Evolutionary conservation across 75 land plant species (phyloP).

Genomic region (Sequoiadendron giganteum): DNA sequence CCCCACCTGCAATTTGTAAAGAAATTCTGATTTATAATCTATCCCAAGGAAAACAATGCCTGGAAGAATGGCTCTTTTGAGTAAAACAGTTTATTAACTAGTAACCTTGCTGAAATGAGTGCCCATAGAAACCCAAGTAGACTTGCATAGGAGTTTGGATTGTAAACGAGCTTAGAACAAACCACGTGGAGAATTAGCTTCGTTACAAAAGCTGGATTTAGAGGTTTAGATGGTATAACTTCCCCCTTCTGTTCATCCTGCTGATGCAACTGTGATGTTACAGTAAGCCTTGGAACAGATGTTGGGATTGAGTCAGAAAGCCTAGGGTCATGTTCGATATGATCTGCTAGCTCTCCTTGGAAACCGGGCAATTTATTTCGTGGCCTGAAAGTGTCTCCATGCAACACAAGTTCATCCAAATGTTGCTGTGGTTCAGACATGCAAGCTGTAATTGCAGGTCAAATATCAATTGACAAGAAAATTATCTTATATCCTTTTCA

Average conservation of each 20-base stretch:
- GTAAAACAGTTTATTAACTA: not conserved
- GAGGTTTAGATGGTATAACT: not conserved
- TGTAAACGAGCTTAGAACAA: constrained; percentile 21
- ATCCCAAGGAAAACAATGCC: not conserved
- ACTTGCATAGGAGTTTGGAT: constrained; percentile 37
- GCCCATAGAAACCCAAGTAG: constrained; percentile 28
- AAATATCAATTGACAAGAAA: not conserved
- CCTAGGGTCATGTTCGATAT: not conserved
- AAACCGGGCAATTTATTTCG: not conserved
- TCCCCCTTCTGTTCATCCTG: not conserved
- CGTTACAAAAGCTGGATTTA: constrained; percentile 3
- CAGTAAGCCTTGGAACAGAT: not conserved
- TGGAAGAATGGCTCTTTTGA: not conserved
- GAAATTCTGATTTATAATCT: not conserved
- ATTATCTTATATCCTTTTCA: not conserved
- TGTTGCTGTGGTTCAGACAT: not conserved
- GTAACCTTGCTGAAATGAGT: constrained; percentile 25
- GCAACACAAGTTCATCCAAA: not conserved
- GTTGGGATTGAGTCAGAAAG: not conserved
- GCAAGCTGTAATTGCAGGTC: not conserved
- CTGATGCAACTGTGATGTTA: not conserved
- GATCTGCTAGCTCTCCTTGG: not conserved
- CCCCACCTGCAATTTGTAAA: constrained; percentile 61
- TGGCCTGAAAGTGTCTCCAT: not conserved
- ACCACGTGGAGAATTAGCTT: constrained; percentile 19